These are phyloP conservation scores for Alopecurus myosuroides DNA, from an alignment of 176 grass and related monocot genomes.

Conservation along the genomic window DNA sequence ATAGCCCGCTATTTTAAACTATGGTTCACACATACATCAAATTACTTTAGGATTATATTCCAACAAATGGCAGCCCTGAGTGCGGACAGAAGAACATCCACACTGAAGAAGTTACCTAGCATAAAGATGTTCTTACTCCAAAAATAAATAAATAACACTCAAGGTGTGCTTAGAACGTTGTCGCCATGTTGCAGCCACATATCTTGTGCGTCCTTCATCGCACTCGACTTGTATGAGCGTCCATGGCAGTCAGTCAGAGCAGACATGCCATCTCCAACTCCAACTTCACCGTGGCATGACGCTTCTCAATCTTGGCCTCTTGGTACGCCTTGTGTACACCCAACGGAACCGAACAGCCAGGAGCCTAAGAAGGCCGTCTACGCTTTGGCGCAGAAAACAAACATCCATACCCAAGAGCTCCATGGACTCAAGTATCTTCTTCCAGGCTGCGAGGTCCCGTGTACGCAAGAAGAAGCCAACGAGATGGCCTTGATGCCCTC, in stretches of 20 bases:
- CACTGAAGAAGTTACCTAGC: too few relatives aligned
- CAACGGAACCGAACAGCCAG: too few relatives aligned
- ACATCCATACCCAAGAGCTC: slow-evolving; percentile 32
- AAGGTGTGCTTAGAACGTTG: neutral
- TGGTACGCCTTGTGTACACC: slow-evolving; percentile 1
- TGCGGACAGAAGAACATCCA: too few relatives aligned
- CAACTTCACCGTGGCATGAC: neutral
- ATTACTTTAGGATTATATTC: too few relatives aligned
- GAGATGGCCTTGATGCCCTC: slow-evolving; percentile 3
- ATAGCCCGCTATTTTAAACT: too few relatives aligned
- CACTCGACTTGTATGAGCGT: too few relatives aligned
- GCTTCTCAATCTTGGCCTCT: neutral
- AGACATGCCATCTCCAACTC: neutral
- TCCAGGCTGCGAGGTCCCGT: slow-evolving; percentile 11
- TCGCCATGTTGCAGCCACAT: neutral
- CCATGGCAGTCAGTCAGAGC: neutral
- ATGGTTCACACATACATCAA: too few relatives aligned
- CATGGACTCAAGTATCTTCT: too few relatives aligned
- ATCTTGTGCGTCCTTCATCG: too few relatives aligned
- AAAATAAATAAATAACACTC: neutral
- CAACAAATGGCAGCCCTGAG: too few relatives aligned
- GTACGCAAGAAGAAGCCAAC: neutral
- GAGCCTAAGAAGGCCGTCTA: neutral
- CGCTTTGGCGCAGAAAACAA: neutral
- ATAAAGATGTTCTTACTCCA: too few relatives aligned